A percentile compares a stretch with the other conserved stretches of the same genome.
Conservation (phyloP, 352 stramenopile genomes). For the Phytopythium aichiense region DNA sequence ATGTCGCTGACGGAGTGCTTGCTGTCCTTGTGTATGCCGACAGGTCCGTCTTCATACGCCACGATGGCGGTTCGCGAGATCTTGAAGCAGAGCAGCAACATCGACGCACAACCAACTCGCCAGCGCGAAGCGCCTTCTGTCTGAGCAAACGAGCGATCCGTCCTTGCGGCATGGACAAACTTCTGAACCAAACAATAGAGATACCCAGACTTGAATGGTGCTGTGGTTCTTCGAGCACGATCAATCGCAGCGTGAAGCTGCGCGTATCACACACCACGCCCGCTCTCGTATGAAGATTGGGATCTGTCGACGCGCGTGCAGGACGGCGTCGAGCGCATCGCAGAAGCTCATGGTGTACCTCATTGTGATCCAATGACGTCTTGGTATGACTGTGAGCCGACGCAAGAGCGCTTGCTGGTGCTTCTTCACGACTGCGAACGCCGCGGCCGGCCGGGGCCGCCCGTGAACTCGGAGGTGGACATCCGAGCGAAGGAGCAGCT, state of each 20-base stretch:
- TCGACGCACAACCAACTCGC: slow-evolving; percentile 51
- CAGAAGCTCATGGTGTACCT: no score
- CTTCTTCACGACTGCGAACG: no score
- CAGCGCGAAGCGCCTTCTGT: background rate
- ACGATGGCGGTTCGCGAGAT: slow-evolving; percentile 96
- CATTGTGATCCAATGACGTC: no score
- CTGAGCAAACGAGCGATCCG: background rate
- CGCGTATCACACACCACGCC: background rate
- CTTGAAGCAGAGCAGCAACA: slow-evolving; percentile 91
- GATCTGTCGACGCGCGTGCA: no score
- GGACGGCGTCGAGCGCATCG: no score
- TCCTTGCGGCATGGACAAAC: background rate
- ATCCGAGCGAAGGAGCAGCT: no score
- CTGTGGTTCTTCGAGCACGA: background rate
- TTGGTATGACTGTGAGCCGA: no score
- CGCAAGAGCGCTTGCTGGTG: no score
- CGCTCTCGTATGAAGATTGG: background rate
- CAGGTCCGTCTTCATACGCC: slow-evolving; percentile 90
- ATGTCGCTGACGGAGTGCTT: background rate
- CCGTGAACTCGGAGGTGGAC: no score
- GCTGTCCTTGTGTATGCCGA: background rate
- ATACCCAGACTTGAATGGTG: background rate
- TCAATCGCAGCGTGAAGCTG: background rate
- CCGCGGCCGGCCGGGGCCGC: no score
- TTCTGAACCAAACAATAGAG: background rate